Evolutionary conservation across 2,329 filamentous ascomycete genomes (phyloP), one percentile per base, ranked within the genome.

Genomic region (Fusarium anguioides): DNA sequence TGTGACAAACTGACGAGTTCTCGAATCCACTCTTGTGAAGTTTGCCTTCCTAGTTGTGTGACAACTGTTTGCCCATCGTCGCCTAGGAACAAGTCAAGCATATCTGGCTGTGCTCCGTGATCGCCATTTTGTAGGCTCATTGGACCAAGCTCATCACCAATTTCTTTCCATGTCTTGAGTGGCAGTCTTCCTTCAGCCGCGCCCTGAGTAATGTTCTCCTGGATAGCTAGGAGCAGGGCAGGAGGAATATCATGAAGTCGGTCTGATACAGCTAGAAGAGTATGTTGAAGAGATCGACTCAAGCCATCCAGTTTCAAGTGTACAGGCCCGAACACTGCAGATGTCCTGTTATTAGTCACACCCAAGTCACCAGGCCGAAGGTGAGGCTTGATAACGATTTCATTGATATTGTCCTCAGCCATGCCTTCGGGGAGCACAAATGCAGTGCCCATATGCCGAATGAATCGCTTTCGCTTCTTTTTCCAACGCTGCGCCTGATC

Each of bases 341-440:
- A 54, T 37, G 55, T 23, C 21, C 41, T 52, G 18, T 33, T 21
- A 14, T 56, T 45, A 12, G 46, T 26, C 17, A 45, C 23, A 17
- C 33, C 45, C 10, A 46, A 23, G 23, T 48, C 40, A 1, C 37
- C 44, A 41, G 48, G 40, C n/a, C 37, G 60, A 40, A n/a, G 24
- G 12, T 26, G 46, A 8, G 44, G 67, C 4, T 41, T 65, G 17
- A 71, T 66, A 26, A 71, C 69, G 31, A 75, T 41, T 6, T 49
- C 42, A 14, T 73, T 64, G 17, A 76, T 37, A 7, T 73, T 66
- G 3, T 66, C 62, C 8, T 77, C 75, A 12, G 70, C 69, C 60
- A 79, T 68, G 7, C 70, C 70, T 45, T 81, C 79, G 3, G 79
- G 78, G 14, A 81, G 65, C n/a, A 80, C 74, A 57, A 81, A 80